Percentiles rank a stretch among this genome's conserved stretches.
These are phyloP conservation scores for Paraphaeosphaeria minitans DNA, from an alignment of 2,329 filamentous ascomycete species.

Conservation along the genomic window DNA sequence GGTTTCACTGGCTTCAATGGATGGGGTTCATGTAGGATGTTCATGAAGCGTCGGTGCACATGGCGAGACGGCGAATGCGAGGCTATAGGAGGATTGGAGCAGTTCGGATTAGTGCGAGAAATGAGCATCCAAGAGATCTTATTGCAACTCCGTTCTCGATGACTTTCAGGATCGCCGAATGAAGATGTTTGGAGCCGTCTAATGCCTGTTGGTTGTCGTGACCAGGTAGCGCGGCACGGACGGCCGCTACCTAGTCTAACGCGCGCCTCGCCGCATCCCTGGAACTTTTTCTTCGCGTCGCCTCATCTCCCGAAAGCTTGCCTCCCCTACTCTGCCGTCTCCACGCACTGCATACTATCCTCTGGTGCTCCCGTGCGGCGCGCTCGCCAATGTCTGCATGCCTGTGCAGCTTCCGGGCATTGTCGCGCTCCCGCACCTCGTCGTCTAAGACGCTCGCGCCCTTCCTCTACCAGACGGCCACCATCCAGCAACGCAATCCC, in stretches of 20 bases:
- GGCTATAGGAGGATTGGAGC: too few species aligned
- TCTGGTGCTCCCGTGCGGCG: background rate
- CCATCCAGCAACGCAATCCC: conserved; percentile 54
- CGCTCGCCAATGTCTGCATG: conserved; percentile 38
- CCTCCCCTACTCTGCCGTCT: background rate
- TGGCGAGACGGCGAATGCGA: too few species aligned
- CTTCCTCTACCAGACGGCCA: conserved; percentile 75
- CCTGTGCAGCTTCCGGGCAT: conserved; percentile 37
- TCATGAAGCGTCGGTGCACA: too few species aligned
- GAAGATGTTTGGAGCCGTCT: too few species aligned
- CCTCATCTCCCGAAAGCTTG: background rate
- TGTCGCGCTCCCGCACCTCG: conserved; percentile 39
- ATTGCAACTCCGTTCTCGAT: too few species aligned
- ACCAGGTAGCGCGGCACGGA: background rate
- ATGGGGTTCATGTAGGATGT: too few species aligned
- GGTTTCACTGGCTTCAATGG: too few species aligned
- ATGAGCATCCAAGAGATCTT: too few species aligned
- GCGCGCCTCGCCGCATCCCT: background rate
- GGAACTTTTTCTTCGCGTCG: conserved; percentile 2
- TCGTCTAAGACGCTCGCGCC: conserved; percentile 57
- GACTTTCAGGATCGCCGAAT: too few species aligned
- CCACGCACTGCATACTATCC: background rate
- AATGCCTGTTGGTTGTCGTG: background rate
- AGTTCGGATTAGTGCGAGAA: too few species aligned
- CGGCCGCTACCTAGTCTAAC: too few species aligned